Conservation (phyloP, 129 eudicot species). For the Artemisia annua region DNA sequence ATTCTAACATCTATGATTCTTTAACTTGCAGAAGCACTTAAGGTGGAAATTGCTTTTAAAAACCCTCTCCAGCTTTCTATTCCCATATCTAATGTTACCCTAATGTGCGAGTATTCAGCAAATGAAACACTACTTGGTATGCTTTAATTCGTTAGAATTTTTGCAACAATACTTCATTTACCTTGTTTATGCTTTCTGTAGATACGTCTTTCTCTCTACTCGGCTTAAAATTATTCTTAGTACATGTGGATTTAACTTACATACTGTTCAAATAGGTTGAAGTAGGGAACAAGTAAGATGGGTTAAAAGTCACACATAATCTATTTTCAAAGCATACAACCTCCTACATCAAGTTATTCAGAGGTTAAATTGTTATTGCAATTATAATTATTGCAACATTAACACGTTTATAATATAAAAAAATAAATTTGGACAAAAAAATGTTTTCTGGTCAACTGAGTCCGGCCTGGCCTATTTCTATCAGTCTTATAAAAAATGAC, state of each 20-base stretch:
- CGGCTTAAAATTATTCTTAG: not conserved
- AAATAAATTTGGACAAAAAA: not conserved
- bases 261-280: not conserved
- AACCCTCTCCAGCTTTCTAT: conserved; percentile 92
- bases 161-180: too few relatives aligned
- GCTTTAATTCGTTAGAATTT: not conserved
- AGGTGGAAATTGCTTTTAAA: conserved; percentile 70
- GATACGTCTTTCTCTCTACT: not conserved
- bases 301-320: not conserved
- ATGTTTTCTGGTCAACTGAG: not conserved
- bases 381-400: not conserved
- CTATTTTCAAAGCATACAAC: not conserved
- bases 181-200: not conserved
- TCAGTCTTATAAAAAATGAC: not conserved
- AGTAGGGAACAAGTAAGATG: not conserved
- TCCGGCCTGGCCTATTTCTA: not conserved
- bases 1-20: conserved; percentile 13
- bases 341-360: not conserved
- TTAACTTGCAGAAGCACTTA: conserved; percentile 70
- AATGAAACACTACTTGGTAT: conserved; percentile 55
- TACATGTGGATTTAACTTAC: not conserved
- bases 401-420: not conserved
- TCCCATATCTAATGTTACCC: conserved; percentile 59
- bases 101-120: conserved; percentile 71
- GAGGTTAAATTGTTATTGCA: not conserved